These are phyloP conservation scores for Chenopodium album DNA, from an alignment of 148 eudicot genomes.

Conservation along the genomic window DNA sequence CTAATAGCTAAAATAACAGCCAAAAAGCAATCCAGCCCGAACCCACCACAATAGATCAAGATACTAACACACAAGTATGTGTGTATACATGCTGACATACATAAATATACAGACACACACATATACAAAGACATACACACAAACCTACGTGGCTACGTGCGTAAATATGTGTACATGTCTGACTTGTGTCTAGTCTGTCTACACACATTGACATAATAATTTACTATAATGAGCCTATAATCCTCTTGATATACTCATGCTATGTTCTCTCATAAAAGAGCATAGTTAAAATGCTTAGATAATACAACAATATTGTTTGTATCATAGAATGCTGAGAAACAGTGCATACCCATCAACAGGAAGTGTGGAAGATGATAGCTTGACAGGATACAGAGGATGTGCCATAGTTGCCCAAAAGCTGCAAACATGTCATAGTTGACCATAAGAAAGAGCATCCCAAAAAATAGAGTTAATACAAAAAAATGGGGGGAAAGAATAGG, in stretches of 20 bases:
- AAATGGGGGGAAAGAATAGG: not conserved
- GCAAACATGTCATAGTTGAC: slow-evolving; percentile 49
- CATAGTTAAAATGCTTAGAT: not conserved
- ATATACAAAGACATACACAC: too few species aligned
- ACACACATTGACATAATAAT: too few species aligned
- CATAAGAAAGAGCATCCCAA: slow-evolving; percentile 17
- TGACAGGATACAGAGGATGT: slow-evolving; percentile 65
- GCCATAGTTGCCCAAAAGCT: slow-evolving; percentile 77
- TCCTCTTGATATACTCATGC: too few species aligned
- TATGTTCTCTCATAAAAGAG: not conserved
- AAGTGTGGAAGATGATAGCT: slow-evolving; percentile 52
- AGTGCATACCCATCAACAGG: slow-evolving; percentile 75
- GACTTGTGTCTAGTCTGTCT: too few species aligned
- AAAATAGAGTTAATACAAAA: not conserved
- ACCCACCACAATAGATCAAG: too few species aligned
- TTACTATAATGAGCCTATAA: too few species aligned
- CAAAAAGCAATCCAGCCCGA: not conserved
- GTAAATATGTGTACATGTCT: too few species aligned
- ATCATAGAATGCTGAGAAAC: slow-evolving; percentile 9
- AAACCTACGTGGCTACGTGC: too few species aligned
- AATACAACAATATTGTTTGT: not conserved
- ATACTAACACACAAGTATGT: too few species aligned
- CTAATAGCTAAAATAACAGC: not conserved
- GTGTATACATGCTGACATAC: too few species aligned
- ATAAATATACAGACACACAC: too few species aligned